Conservation (phyloP, 208 protist species). For the Leishmania tropica region DNA sequence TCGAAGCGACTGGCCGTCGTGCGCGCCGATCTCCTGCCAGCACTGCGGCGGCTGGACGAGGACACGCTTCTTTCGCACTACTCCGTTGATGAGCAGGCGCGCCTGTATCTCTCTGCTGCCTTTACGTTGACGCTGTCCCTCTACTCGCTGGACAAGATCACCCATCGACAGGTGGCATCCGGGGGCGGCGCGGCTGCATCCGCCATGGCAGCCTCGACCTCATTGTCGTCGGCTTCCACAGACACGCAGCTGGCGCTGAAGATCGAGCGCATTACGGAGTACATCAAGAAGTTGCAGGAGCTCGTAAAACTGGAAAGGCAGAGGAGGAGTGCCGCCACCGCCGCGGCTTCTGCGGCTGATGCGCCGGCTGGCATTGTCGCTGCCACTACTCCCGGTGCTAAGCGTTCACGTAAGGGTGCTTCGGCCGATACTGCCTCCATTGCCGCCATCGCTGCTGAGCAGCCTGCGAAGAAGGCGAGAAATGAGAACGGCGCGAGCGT, state of each 20-base stretch:
- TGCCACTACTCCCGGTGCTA: not conserved
- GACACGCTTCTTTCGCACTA: constrained; percentile 75
- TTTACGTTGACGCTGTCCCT: constrained; percentile 67
- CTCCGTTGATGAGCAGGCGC: constrained; percentile 75
- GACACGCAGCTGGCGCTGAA: constrained; percentile 82
- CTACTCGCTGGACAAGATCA: constrained; percentile 73
- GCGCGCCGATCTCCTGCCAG: constrained; percentile 41
- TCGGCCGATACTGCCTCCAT: not conserved
- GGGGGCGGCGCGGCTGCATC: not conserved
- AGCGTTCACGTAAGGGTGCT: constrained; percentile 4
- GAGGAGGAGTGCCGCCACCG: constrained; percentile 7
- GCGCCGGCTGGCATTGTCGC: not conserved
- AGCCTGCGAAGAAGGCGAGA: constrained; percentile 6
- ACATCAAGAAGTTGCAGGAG: constrained; percentile 87
- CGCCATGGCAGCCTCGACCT: not conserved
- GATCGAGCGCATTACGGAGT: constrained; percentile 86
- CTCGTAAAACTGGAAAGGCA: constrained; percentile 53
- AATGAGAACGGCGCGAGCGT: not conserved
- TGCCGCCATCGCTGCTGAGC: not conserved
- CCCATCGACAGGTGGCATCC: constrained; percentile 23
- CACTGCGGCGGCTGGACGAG: constrained; percentile 63
- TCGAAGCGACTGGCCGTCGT: constrained; percentile 35
- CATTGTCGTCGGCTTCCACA: not conserved
- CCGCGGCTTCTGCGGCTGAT: constrained; percentile 6
- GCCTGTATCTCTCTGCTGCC: constrained; percentile 74